These are phyloP conservation scores for Clarireedia hainanense DNA, from an alignment of 2,329 filamentous ascomycete species.

Conservation along the genomic window DNA sequence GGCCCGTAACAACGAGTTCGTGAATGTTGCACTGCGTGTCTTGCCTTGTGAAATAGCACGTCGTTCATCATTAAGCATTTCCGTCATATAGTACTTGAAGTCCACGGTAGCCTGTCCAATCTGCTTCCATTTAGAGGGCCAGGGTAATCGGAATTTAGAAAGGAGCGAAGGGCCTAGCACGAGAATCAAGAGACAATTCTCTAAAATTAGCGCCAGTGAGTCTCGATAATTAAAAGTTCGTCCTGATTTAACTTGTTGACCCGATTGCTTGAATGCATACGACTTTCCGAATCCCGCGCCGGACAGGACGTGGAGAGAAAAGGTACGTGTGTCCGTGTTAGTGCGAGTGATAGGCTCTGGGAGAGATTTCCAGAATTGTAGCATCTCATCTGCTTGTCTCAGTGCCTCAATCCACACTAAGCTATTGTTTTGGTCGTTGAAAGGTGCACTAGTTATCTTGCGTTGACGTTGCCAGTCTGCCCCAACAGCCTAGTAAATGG, in stretches of 20 bases:
- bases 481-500: background rate
- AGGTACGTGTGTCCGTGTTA: background rate
- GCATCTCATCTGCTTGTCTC: slow-evolving; percentile 3
- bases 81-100: background rate
- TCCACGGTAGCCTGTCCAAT: background rate
- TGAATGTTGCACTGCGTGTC: background rate
- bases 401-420: background rate
- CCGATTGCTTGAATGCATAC: background rate
- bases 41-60: background rate
- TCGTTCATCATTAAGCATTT: background rate
- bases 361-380: background rate
- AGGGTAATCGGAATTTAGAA: background rate
- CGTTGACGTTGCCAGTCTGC: slow-evolving; percentile 2
- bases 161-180: background rate
- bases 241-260: background rate
- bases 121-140: background rate
- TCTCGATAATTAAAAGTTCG: background rate
- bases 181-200: background rate
- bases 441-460: background rate
- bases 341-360: background rate
- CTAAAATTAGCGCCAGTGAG: background rate
- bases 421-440: background rate
- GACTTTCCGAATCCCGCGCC: background rate
- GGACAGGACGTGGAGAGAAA: background rate
- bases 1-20: background rate